A percentile compares a stretch with the other conserved stretches of the same genome.
Evolutionary conservation across 768 basidiomycete genomes (phyloP).

Genomic region (Podaxis sp.): DNA sequence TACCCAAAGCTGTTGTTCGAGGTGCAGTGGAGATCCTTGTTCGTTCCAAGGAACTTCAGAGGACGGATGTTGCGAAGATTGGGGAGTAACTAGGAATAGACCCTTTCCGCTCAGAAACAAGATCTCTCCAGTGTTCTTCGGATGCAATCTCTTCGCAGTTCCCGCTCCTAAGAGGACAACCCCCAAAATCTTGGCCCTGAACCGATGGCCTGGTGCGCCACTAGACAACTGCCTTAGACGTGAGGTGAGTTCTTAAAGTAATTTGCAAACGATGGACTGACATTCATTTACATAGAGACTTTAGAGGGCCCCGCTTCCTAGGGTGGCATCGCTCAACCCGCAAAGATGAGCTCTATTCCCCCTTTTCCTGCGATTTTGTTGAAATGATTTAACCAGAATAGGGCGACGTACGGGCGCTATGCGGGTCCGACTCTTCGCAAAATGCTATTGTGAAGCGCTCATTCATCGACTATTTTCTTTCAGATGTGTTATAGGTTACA

Average conservation of each 20-base stretch:
- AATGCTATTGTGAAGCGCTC: too few relatives aligned
- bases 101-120: neutral
- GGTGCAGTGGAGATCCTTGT: neutral
- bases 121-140: neutral
- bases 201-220: slow-evolving; percentile 9
- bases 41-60: neutral
- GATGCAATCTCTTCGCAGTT: neutral
- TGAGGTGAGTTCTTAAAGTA: neutral
- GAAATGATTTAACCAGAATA: neutral
- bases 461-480: neutral
- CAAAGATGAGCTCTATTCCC: neutral
- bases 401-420: neutral
- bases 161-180: neutral
- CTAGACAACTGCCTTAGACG: neutral
- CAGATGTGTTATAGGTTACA: neutral
- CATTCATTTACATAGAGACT: neutral
- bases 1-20: neutral
- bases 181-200: slow-evolving; percentile 6
- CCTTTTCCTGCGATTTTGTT: neutral
- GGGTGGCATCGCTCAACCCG: neutral
- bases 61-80: neutral
- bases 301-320: neutral
- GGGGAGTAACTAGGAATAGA: neutral
- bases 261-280: neutral
- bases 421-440: neutral